Evolutionary conservation across 179 eudicot genomes (phyloP).

Genomic region (Gypsophila paniculata): DNA sequence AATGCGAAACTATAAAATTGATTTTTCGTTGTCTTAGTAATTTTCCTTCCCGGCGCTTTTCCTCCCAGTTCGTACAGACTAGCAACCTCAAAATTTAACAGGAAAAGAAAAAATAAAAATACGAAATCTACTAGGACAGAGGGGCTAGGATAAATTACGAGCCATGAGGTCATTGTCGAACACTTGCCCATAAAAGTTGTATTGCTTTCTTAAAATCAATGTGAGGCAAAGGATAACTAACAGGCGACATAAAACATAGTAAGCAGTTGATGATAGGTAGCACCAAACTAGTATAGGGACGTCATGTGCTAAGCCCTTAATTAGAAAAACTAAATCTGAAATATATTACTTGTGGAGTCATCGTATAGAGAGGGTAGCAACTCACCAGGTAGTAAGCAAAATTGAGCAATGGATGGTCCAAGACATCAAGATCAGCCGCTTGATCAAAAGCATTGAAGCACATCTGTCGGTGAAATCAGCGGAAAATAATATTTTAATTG

Average conservation of each 20-base stretch:
- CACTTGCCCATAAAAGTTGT: background rate
- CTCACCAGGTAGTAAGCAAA: conserved; percentile 78
- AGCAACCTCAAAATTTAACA: background rate
- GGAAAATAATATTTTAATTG: conserved; percentile 1
- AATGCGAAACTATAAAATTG: too few species aligned
- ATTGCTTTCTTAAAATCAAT: background rate
- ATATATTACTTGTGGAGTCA: too few species aligned
- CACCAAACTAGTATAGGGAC: background rate
- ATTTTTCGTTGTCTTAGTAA: too few species aligned
- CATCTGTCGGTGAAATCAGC: conserved; percentile 47
- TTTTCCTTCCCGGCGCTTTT: too few species aligned
- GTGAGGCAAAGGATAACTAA: background rate
- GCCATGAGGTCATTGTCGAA: background rate
- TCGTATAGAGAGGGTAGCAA: background rate
- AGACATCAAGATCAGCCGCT: conserved; percentile 78
- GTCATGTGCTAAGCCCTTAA: too few species aligned
- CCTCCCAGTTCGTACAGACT: too few species aligned
- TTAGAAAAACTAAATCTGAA: too few species aligned
- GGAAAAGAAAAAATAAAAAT: background rate
- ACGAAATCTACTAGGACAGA: background rate
- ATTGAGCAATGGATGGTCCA: conserved; percentile 79
- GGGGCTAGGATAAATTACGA: background rate
- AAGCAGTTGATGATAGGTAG: background rate
- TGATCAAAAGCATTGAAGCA: conserved; percentile 85
- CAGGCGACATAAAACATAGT: background rate